phyloP scores from a whole-genome alignment of 768 basidiomycete species.

The Lactarius trivialis region DNA sequence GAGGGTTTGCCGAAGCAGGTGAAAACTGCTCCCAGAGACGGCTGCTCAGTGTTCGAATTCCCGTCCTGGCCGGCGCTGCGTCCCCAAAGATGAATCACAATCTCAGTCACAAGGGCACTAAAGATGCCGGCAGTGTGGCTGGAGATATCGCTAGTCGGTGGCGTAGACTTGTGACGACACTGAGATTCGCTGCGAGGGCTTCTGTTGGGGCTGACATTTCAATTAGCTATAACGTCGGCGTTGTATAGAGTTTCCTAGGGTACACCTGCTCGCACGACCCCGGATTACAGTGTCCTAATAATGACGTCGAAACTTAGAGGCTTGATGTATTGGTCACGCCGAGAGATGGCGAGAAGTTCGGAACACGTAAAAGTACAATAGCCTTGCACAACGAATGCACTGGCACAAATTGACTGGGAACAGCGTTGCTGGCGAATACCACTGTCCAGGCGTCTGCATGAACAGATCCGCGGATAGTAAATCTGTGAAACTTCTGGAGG shows the following conservation, averaged over 20 bases:
- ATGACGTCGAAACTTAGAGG: background rate
- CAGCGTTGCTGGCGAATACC: background rate
- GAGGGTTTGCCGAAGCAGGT: background rate
- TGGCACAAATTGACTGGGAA: background rate
- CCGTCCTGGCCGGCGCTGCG: background rate
- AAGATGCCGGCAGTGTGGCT: background rate
- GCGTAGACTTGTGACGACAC: background rate
- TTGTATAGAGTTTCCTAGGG: background rate
- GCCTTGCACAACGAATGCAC: background rate
- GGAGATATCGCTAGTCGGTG: background rate
- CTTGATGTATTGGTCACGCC: background rate
- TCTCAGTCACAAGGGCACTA: background rate
- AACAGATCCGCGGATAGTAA: background rate
- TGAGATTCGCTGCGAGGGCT: background rate
- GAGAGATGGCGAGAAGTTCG: background rate
- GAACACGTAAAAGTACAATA: background rate
- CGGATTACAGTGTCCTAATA: background rate
- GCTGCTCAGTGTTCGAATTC: background rate
- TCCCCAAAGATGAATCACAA: background rate
- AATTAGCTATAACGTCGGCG: background rate
- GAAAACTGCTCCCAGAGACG: background rate
- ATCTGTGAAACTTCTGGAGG: background rate
- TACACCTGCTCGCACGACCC: background rate
- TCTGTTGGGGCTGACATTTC: background rate
- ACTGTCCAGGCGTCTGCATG: background rate